phyloP scores from a whole-genome alignment of 768 basidiomycete genomes.

The Agrocybe pediades region DNA sequence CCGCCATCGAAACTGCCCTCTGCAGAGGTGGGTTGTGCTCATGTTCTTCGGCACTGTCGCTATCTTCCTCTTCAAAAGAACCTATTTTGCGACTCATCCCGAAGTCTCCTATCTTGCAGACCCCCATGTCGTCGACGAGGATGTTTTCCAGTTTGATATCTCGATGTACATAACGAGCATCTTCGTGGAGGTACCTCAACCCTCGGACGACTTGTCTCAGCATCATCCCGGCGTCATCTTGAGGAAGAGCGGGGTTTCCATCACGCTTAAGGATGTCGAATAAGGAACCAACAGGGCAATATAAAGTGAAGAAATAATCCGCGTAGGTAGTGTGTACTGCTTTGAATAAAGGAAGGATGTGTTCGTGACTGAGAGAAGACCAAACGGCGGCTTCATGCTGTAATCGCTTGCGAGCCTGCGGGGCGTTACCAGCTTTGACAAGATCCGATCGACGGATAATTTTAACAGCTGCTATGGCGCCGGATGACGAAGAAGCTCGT shows the following conservation, averaged over 20 bases:
- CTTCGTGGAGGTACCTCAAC: constrained; percentile 80
- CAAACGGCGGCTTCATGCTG: constrained; percentile 74
- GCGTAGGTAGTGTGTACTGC: constrained; percentile 58
- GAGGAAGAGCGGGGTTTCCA: constrained; percentile 65
- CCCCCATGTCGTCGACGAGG: constrained; percentile 84
- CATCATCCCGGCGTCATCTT: constrained; percentile 82
- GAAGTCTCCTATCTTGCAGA: constrained; percentile 87
- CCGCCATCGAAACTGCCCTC: constrained; percentile 41
- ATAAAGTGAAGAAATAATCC: constrained; percentile 81
- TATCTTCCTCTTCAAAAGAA: constrained; percentile 40
- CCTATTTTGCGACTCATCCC: constrained; percentile 75
- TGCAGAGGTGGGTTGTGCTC: constrained; percentile 30
- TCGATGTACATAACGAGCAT: constrained; percentile 79
- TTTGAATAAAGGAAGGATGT: constrained; percentile 83
- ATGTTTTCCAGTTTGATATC: constrained; percentile 98
- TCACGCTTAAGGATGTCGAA: constrained; percentile 80
- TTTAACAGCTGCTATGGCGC: constrained; percentile 78
- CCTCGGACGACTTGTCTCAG: constrained; percentile 86
- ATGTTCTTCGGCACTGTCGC: constrained; percentile 27
- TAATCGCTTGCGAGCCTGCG: constrained; percentile 53
- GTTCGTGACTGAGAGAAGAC: constrained; percentile 79
- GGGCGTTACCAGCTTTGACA: constrained; percentile 50
- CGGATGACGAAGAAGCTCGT: constrained; percentile 64
- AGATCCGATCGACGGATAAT: constrained; percentile 68
- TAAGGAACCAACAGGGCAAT: constrained; percentile 84